Evolutionary conservation across 2,329 filamentous ascomycete species (phyloP).

Genomic region (Aspergillus japonicus): DNA sequence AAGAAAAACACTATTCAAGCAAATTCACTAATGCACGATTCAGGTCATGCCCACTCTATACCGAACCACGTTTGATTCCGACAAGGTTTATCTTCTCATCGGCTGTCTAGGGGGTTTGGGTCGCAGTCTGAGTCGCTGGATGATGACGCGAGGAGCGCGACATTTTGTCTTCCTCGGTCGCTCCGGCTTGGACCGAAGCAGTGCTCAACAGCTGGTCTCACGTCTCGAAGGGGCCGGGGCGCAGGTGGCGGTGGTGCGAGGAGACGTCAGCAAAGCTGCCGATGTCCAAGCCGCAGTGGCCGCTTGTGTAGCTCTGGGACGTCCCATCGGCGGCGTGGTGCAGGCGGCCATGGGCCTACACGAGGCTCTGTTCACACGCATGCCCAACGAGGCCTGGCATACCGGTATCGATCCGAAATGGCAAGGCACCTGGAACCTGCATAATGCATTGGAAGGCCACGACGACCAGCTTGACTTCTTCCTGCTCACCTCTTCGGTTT

Average conservation of each 20-base stretch:
- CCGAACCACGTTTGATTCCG: constrained; percentile 3
- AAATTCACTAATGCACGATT: background rate
- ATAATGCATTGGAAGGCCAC: constrained; percentile 33
- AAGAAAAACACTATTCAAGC: no score
- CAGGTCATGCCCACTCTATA: constrained; percentile 1
- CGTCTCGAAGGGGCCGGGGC: constrained; percentile 2
- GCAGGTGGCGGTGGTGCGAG: constrained; percentile 1
- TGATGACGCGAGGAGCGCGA: constrained; percentile 14
- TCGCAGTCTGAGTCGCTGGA: constrained; percentile 34
- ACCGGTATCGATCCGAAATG: constrained; percentile 51
- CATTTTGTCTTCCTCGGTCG: constrained; percentile 51
- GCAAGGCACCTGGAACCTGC: constrained; percentile 51
- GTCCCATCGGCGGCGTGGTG: constrained; percentile 17
- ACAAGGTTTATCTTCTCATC: constrained; percentile 54
- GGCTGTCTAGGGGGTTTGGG: constrained; percentile 59
- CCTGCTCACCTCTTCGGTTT: constrained; percentile 25
- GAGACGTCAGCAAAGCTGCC: constrained; percentile 6
- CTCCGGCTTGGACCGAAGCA: constrained; percentile 22
- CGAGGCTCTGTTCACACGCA: constrained; percentile 52
- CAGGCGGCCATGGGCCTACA: constrained; percentile 25
- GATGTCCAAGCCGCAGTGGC: constrained; percentile 2
- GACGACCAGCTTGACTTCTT: constrained; percentile 31
- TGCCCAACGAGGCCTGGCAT: constrained; percentile 50
- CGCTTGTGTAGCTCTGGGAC: background rate
- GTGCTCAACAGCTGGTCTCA: constrained; percentile 4